These are phyloP conservation scores for Priceomyces castillae DNA, from an alignment of 805 yeast species.

Conservation along the genomic window DNA sequence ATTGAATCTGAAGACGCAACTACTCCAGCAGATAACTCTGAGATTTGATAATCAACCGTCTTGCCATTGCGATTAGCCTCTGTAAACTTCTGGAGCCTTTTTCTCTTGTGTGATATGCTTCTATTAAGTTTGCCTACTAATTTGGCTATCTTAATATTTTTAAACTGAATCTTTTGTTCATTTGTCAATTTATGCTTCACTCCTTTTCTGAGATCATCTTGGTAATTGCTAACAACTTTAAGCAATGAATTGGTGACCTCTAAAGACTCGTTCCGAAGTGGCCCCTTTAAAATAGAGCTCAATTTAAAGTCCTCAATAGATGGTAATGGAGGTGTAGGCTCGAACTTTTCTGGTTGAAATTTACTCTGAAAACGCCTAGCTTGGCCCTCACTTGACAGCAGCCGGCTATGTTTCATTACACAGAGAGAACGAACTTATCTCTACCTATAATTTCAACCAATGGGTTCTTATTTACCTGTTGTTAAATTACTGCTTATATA, in stretches of 20 bases:
- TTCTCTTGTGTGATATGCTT: constrained; percentile 10
- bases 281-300: constrained; percentile 24
- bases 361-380: neutral
- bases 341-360: constrained; percentile 1
- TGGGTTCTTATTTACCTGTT: no score
- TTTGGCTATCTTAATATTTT: constrained; percentile 37
- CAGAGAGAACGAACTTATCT: no score
- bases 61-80: neutral
- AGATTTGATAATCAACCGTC: constrained; percentile 5
- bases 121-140: constrained; percentile 20
- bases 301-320: constrained; percentile 30
- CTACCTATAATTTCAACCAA: no score
- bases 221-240: constrained; percentile 29
- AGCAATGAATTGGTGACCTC: constrained; percentile 28
- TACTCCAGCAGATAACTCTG: constrained; percentile 10
- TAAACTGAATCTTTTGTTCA: constrained; percentile 41
- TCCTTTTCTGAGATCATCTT: constrained; percentile 34
- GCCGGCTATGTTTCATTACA: neutral
- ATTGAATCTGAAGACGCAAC: constrained; percentile 14
- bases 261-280: constrained; percentile 25
- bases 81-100: constrained; percentile 8
- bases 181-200: constrained; percentile 30
- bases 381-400: neutral
- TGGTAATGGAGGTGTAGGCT: constrained; percentile 19
- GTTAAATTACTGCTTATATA: no score